Evolutionary conservation across 2,329 filamentous ascomycete genomes (phyloP), one percentile per base, ranked within the genome.

Genomic region (Paracorniculantispora psalliotae): DNA sequence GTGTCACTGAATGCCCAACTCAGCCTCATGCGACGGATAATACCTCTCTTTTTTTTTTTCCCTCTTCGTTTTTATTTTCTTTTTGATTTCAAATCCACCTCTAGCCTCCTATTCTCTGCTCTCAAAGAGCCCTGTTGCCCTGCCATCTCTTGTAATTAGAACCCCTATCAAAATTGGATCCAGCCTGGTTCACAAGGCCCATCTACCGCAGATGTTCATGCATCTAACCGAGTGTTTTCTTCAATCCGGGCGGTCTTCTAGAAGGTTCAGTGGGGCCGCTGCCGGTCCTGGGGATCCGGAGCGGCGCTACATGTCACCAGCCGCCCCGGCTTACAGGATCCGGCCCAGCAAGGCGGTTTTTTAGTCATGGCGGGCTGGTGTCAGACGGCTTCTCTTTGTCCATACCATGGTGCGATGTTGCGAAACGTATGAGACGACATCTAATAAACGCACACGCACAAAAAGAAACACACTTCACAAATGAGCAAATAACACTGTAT

Each of bases 221-320:
- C 49, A 59, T 48, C 13, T 49, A 71, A 73, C 62, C 70, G 73
- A 64, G 70, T 68, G 52, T 54, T 67, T 76, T 72, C 71, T 70
- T 51, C 62, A 74, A 75, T 61, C 59, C 64, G 60, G 58, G 65
- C 57, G 64, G 59, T 66, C 67, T 77, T 77, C 75, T 75, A 75
- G 75, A 77, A 77, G 72, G 65, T 77, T 77, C 75, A 72, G 73
- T 77, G 75, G 74, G 71, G 66, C 68, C 47, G 59, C 23, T 35
- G 39, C 47, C 59, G 52, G 53, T 15, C 21, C n/a, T 43, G 25
- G 35, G 19, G 2, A 30, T 30, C 43, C 55, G 46, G 55, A 7
- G 35, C 55, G 23, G 19, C 25, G 37, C 46, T 19, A 43, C 41
- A 57, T 37, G 55, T 57, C 55, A 57, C 55, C 55, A 37, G 26